Conservation (phyloP, 2,329 filamentous ascomycete genomes). For the Neobulgaria alba region DNA sequence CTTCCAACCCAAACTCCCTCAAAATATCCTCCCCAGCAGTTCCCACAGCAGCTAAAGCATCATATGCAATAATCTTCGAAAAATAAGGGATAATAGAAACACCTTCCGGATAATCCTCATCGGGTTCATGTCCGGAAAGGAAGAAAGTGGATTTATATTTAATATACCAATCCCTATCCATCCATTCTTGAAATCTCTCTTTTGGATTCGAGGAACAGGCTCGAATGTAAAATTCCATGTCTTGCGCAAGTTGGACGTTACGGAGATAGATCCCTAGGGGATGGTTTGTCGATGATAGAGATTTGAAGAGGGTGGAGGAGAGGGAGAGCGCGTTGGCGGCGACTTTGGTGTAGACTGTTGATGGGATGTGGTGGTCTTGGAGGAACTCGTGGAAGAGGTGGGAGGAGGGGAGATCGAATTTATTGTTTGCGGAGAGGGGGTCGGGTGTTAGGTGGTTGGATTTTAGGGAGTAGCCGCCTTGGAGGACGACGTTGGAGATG, state of each 20-base stretch:
- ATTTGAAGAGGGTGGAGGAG: slow-evolving; percentile 12
- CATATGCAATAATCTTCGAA: slow-evolving; percentile 22
- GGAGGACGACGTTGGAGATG: slow-evolving; percentile 15
- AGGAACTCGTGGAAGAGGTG: slow-evolving; percentile 17
- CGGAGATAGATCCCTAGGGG: slow-evolving; percentile 18
- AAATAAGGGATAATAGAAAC: slow-evolving; percentile 20
- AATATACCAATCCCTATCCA: slow-evolving; percentile 22
- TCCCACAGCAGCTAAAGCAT: slow-evolving; percentile 24
- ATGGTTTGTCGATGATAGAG: slow-evolving; percentile 15
- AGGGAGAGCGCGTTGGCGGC: slow-evolving; percentile 19
- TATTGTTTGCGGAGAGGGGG: slow-evolving; percentile 18
- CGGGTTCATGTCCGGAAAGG: slow-evolving; percentile 8
- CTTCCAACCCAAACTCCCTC: slow-evolving; percentile 10
- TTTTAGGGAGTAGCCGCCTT: slow-evolving; percentile 19
- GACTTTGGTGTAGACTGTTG: slow-evolving; percentile 20
- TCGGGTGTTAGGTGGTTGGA: slow-evolving; percentile 7
- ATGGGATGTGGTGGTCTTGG: slow-evolving; percentile 12
- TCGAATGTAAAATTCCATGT: slow-evolving; percentile 18
- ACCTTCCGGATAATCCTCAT: slow-evolving; percentile 11
- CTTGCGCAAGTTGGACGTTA: slow-evolving; percentile 18
- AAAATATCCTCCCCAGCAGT: slow-evolving; percentile 20
- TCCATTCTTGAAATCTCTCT: slow-evolving; percentile 10
- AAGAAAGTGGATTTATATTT: slow-evolving; percentile 18
- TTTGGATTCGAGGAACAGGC: slow-evolving; percentile 11
- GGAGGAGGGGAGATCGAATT: slow-evolving; percentile 17